Percentiles rank a stretch among this genome's conserved stretches.
Conservation (phyloP, 495 filamentous ascomycete genomes). For the Astrothelium macrocarpum region DNA sequence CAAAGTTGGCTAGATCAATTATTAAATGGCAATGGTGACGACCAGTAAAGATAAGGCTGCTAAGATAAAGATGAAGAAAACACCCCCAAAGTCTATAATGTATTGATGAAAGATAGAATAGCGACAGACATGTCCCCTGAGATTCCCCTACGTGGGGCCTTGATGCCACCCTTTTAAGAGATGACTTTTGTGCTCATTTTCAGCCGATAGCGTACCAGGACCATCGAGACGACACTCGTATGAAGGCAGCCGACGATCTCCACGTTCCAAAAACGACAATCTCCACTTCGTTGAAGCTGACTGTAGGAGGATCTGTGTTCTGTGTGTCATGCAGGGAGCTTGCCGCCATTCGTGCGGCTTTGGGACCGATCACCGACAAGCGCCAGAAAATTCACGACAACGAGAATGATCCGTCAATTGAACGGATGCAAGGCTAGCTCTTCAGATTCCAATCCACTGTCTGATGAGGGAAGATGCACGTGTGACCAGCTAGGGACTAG, state of each 20-base stretch:
- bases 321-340: not conserved
- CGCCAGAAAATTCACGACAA: not conserved
- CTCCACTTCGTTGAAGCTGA: not conserved
- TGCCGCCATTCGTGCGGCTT: constrained; percentile 1
- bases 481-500: not conserved
- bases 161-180: not conserved
- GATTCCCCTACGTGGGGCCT: not conserved
- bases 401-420: not conserved
- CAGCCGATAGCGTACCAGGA: not conserved
- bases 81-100: not conserved
- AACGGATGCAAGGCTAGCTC: not conserved
- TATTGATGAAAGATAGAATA: not conserved
- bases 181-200: not conserved
- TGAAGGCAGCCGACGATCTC: not conserved
- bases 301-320: not conserved
- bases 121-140: not conserved
- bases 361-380: not conserved
- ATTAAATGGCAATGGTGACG: not conserved
- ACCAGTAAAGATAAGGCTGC: not conserved
- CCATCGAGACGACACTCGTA: not conserved
- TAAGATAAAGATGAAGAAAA: not conserved
- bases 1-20: not conserved
- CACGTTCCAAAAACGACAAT: not conserved
- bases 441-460: not conserved
- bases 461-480: not conserved